Evolutionary conservation across 345 rosid genomes (phyloP).

Genomic region (Eucalyptus erythrocorys): DNA sequence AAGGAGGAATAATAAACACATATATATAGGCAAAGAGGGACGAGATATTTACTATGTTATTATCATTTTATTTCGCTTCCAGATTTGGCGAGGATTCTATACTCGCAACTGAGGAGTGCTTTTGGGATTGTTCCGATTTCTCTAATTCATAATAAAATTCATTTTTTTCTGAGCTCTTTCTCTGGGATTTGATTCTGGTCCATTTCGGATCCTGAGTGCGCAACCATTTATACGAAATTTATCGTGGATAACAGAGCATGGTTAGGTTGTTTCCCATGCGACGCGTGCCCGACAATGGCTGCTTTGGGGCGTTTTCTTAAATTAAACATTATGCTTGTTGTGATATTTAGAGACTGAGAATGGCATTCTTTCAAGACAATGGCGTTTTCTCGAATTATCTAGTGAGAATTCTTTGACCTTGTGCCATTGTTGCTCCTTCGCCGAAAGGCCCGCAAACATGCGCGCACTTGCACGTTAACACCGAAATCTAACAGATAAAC

Average conservation of each 20-base stretch:
- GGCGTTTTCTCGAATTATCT: neutral
- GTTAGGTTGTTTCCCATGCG: neutral
- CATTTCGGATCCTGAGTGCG: neutral
- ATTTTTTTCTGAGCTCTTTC: neutral
- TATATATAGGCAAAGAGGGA: neutral
- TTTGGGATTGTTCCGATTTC: neutral
- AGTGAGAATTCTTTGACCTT: neutral
- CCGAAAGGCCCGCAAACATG: neutral
- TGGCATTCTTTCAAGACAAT: neutral
- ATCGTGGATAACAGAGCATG: neutral
- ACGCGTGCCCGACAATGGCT: neutral
- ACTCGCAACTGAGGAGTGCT: neutral
- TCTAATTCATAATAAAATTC: neutral
- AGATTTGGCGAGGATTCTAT: neutral
- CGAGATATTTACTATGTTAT: neutral
- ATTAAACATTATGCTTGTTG: neutral
- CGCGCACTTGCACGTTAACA: neutral
- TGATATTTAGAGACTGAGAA: neutral
- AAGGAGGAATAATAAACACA: neutral
- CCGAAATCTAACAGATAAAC: neutral
- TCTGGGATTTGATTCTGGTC: neutral
- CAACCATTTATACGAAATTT: neutral
- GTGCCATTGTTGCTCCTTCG: neutral
- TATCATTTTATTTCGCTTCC: neutral
- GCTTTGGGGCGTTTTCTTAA: neutral